These are phyloP conservation scores for Beauveria asiatica DNA, from an alignment of 2,329 filamentous ascomycete genomes.

Conservation along the genomic window DNA sequence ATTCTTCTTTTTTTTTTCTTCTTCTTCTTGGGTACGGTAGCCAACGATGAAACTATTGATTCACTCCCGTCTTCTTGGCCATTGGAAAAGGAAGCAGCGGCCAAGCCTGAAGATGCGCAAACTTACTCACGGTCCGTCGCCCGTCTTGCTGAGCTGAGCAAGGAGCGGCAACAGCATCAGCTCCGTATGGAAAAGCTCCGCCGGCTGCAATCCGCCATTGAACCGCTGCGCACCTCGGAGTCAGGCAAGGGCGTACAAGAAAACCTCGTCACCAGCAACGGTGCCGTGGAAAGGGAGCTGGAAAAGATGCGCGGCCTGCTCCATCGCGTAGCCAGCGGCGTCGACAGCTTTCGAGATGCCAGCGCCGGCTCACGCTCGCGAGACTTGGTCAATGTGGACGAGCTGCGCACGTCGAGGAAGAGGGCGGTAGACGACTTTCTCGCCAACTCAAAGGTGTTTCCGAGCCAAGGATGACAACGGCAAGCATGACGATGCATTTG, in stretches of 20 bases:
- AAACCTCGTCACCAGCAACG: constrained; percentile 58
- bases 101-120: constrained; percentile 37
- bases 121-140: constrained; percentile 43
- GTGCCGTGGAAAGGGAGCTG: constrained; percentile 57
- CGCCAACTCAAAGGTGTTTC: constrained; percentile 18
- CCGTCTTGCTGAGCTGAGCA: constrained; percentile 41
- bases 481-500: background rate
- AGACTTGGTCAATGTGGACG: constrained; percentile 21
- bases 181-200: constrained; percentile 39
- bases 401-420: constrained; percentile 31
- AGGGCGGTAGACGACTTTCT: constrained; percentile 35
- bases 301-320: constrained; percentile 58
- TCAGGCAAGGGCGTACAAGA: constrained; percentile 44
- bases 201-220: constrained; percentile 41
- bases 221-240: constrained; percentile 27
- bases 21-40: constrained; percentile 19
- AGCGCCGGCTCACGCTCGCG: constrained; percentile 16
- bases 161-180: constrained; percentile 24
- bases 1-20: background rate
- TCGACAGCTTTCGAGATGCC: constrained; percentile 27
- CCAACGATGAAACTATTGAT: constrained; percentile 34
- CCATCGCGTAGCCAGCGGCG: constrained; percentile 47
- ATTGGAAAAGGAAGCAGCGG: constrained; percentile 26
- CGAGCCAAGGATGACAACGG: background rate
- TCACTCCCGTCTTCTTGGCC: constrained; percentile 41